Base-by-base conservation (phyloP, 306 rosid genomes). In the Amphicarpaea edgeworthii region DNA sequence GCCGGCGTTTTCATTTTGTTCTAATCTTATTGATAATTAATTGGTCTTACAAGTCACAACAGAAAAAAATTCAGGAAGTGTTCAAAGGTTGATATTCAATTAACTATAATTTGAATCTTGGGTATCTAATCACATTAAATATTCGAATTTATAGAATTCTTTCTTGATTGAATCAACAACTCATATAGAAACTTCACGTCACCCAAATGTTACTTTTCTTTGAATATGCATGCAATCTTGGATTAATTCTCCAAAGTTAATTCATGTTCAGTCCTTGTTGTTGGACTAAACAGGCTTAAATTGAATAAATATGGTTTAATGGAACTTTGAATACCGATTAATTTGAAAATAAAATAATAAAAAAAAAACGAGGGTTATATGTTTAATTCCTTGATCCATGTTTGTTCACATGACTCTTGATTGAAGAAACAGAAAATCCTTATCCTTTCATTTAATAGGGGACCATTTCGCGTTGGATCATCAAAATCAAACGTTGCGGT, bases 171-270 rank as follows among this genome's bases (percentile, higher is more conserved):
- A 21, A 54, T 21, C n/a, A 54, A 21, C n/a, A 54, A 10, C 34
- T 2, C 6, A 58, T 6, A 12, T 6, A 12, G 62, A 55, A 55
- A 23, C 9, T 50, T 50, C 23, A 7, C 3, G 19, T 17, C 54
- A n/a, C 54, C 54, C 62, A 26, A 26, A 58, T 24, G 3, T 12
- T 58, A 28, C 20, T 59, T 26, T 24, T 1, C 28, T 58, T 28
- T 59, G 65, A 58, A 58, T 12, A 26, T 26, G 65, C 20, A 6
- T 26, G 65, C 65, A 49, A 28, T 9, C 19, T 58, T 58, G 65
- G 28, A 59, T n/a, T n/a, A n/a, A n/a, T 60, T 60, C 23, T 30
- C 43, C 10, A 7, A 30, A 32, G 6, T n/a, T n/a, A n/a, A n/a
- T 60, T 16, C 19, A 28, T n/a, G 14, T 60, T 32, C 14, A 23